These are phyloP conservation scores for Neurospora sp. DNA, from an alignment of 495 filamentous ascomycete genomes.

Conservation along the genomic window DNA sequence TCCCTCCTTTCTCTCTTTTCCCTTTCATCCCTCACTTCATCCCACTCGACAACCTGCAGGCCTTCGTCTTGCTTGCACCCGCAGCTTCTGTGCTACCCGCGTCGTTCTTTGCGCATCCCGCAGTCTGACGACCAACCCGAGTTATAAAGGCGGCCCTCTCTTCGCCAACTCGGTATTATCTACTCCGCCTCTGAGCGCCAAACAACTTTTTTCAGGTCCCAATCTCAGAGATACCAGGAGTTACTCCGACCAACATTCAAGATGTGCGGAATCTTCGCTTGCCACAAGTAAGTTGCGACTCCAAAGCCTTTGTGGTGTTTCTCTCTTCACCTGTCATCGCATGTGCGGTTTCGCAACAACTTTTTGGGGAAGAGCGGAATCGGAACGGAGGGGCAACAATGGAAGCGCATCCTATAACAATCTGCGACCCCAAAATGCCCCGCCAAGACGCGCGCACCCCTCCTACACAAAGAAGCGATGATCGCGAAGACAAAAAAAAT, in stretches of 20 bases:
- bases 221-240: not conserved
- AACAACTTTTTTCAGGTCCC: constrained; percentile 7
- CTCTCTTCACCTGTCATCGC: not conserved
- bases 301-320: constrained; percentile 1
- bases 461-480: not conserved
- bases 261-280: constrained; percentile 87
- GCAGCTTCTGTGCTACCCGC: constrained; percentile 2
- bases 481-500: not conserved
- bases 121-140: not conserved
- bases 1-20: constrained; percentile 11
- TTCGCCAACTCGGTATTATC: constrained; percentile 12
- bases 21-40: constrained; percentile 9
- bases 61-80: constrained; percentile 3
- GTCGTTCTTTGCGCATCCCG: not conserved
- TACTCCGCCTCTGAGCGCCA: constrained; percentile 17
- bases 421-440: constrained; percentile 6
- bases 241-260: constrained; percentile 13
- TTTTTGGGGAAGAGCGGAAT: not conserved
- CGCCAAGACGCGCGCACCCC: constrained; percentile 3
- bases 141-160: constrained; percentile 17
- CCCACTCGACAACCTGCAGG: constrained; percentile 16
- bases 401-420: not conserved
- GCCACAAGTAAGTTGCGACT: constrained; percentile 60
- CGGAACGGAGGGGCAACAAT: constrained; percentile 23
- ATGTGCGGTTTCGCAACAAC: constrained; percentile 4